Evolutionary conservation across 768 basidiomycete genomes (phyloP).

Genomic region (Filobasidium floriforme): DNA sequence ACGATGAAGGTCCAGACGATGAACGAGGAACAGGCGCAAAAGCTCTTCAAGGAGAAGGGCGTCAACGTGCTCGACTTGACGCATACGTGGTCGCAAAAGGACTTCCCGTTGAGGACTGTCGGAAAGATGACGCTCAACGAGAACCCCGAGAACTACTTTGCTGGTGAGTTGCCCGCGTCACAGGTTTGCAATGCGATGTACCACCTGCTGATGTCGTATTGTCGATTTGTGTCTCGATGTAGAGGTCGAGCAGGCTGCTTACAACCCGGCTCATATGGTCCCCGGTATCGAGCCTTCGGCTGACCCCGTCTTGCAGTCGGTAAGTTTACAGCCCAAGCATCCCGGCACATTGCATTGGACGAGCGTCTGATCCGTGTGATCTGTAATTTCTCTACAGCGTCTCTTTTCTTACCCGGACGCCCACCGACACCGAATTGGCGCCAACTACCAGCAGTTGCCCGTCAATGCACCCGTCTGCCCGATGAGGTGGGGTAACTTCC

Average conservation of each 20-base stretch:
- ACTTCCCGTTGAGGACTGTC: slow-evolving; percentile 45
- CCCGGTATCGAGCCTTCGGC: slow-evolving; percentile 72
- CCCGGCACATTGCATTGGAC: background rate
- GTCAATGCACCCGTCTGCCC: slow-evolving; percentile 71
- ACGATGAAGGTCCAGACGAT: slow-evolving; percentile 65
- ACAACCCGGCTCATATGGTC: slow-evolving; percentile 14
- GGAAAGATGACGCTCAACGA: slow-evolving; percentile 47
- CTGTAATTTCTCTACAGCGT: slow-evolving; percentile 50
- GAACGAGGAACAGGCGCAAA: slow-evolving; percentile 84
- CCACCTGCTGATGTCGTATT: background rate
- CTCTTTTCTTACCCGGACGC: slow-evolving; percentile 76
- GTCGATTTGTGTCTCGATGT: background rate
- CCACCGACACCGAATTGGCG: slow-evolving; percentile 42
- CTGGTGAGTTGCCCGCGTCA: slow-evolving; percentile 16
- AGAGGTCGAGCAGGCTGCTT: slow-evolving; percentile 35
- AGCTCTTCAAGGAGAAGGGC: slow-evolving; percentile 53
- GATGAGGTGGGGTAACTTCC: slow-evolving; percentile 67
- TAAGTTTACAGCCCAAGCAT: background rate
- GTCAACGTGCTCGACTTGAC: slow-evolving; percentile 54
- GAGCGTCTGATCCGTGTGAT: background rate
- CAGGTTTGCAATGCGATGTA: no score
- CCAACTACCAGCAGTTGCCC: slow-evolving; percentile 62
- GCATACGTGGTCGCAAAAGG: slow-evolving; percentile 46
- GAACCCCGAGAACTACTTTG: slow-evolving; percentile 45
- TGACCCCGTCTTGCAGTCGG: slow-evolving; percentile 53